These are phyloP conservation scores for Lagenidium giganteum DNA, from an alignment of 352 stramenopile species.

Conservation along the genomic window DNA sequence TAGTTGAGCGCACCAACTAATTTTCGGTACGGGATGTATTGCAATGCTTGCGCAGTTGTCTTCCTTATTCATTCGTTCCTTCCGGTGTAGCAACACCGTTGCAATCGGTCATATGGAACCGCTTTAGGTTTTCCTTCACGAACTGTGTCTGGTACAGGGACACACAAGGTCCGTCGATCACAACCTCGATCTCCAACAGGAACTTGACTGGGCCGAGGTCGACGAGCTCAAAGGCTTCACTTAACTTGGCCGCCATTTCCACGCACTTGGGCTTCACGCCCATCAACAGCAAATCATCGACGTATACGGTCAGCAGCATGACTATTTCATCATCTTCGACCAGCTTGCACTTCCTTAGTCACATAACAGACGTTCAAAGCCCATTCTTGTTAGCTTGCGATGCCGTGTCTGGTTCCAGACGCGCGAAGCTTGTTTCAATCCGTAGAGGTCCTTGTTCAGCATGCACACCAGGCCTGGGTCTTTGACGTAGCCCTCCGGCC, in stretches of 20 bases:
- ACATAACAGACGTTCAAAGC: background rate
- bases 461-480: background rate
- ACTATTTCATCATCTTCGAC: background rate
- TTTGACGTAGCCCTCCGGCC: background rate
- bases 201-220: conserved; percentile 7
- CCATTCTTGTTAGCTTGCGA: background rate
- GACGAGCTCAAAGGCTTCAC: background rate
- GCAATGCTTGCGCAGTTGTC: too few relatives aligned
- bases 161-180: too few relatives aligned
- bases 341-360: conserved; percentile 1
- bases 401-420: conserved; percentile 8
- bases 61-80: too few relatives aligned
- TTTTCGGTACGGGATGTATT: conserved; percentile 1
- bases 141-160: too few relatives aligned
- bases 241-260: background rate
- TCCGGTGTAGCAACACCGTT: conserved; percentile 2
- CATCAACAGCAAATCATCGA: conserved; percentile 8
- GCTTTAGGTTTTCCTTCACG: conserved; percentile 2
- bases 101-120: conserved; percentile 4
- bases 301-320: conserved; percentile 7
- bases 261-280: background rate
- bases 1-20: conserved; percentile 4
- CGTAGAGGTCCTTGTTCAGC: conserved; percentile 8
- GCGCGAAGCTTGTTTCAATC: conserved; percentile 6
- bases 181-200: conserved; percentile 3